phyloP scores from a whole-genome alignment of 495 filamentous ascomycete genomes.

The Podospora conica region DNA sequence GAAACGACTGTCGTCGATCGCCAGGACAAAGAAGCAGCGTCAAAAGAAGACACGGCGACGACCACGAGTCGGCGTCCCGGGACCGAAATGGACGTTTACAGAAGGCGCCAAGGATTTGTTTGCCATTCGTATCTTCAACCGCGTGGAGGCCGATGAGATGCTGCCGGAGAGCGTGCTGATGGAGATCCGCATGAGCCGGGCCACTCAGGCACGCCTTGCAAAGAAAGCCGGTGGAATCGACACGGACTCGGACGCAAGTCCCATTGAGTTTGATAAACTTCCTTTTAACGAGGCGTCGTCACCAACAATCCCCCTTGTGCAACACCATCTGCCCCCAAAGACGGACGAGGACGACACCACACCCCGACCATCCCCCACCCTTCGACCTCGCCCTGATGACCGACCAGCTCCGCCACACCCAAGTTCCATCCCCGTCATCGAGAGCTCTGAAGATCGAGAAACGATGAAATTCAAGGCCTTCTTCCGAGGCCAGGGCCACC shows the following conservation, averaged over 20 bases:
- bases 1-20: slow-evolving; percentile 18
- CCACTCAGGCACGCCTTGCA: slow-evolving; percentile 19
- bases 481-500: neutral
- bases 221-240: slow-evolving; percentile 11
- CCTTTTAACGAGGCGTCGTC: neutral
- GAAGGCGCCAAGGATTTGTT: slow-evolving; percentile 46
- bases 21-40: slow-evolving; percentile 35
- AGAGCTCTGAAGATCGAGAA: neutral
- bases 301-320: neutral
- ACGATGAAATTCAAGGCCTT: neutral
- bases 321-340: neutral
- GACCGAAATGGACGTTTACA: slow-evolving; percentile 39
- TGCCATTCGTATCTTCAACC: slow-evolving; percentile 38
- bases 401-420: neutral
- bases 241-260: neutral
- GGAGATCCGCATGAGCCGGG: slow-evolving; percentile 35
- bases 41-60: slow-evolving; percentile 34
- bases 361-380: neutral
- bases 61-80: slow-evolving; percentile 9
- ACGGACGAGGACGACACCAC: neutral
- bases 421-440: neutral
- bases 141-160: slow-evolving; percentile 48
- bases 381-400: neutral
- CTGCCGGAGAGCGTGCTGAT: slow-evolving; percentile 37
- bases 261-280: neutral